Conservation (phyloP, 257 asterid genomes). For the Scutellaria barbata region DNA sequence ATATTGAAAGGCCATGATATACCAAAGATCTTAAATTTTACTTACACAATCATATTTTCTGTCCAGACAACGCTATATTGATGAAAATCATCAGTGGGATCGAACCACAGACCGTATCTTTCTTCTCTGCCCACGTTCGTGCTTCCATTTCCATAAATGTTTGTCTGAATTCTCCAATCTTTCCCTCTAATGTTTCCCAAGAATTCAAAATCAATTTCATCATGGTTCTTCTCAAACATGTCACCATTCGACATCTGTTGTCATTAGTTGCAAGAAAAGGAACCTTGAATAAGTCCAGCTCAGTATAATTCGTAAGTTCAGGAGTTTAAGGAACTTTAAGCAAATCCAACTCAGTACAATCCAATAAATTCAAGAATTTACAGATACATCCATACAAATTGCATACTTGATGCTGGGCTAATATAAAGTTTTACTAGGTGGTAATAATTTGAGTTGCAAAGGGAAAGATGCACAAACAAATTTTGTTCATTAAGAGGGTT, state of each 20-base stretch:
- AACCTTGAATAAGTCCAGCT: slow-evolving; percentile 22
- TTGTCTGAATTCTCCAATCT: slow-evolving; percentile 88
- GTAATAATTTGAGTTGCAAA: slow-evolving; percentile 7
- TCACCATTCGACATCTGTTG: slow-evolving; percentile 84
- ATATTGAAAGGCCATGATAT: slow-evolving; percentile 16
- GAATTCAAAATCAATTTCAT: slow-evolving; percentile 89
- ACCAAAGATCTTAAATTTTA: background rate
- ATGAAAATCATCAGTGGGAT: slow-evolving; percentile 86
- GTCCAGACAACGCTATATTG: slow-evolving; percentile 79
- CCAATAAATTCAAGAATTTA: slow-evolving; percentile 17
- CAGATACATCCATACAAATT: slow-evolving; percentile 5
- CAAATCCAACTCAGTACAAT: background rate
- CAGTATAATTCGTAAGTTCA: background rate
- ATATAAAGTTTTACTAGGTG: background rate
- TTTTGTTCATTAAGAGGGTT: background rate
- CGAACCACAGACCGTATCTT: slow-evolving; percentile 88
- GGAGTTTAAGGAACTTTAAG: background rate
- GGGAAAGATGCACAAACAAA: background rate
- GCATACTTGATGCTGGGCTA: slow-evolving; percentile 10
- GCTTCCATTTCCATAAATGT: slow-evolving; percentile 91
- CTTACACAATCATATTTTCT: slow-evolving; percentile 67
- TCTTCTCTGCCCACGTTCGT: slow-evolving; percentile 80
- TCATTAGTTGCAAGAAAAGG: slow-evolving; percentile 28
- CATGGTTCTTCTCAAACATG: slow-evolving; percentile 77
- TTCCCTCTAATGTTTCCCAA: slow-evolving; percentile 85